A percentile compares a stretch with the other conserved stretches of the same genome.
Evolutionary conservation across 495 filamentous ascomycete species (phyloP).

Genomic region (Stereocaulon alpinum): DNA sequence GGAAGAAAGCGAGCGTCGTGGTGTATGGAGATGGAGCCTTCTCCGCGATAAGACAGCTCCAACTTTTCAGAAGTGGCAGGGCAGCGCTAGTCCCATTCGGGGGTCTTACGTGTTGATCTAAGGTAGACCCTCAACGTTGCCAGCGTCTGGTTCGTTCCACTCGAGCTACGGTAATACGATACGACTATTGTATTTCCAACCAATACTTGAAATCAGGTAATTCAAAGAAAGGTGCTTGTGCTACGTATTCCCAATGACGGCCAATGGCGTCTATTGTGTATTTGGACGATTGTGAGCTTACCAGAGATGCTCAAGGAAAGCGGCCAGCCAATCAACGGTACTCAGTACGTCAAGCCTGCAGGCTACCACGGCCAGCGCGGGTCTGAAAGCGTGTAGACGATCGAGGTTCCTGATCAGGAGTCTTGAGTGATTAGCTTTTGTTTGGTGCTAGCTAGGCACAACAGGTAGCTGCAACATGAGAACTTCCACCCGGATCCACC

Average conservation of each 20-base stretch:
- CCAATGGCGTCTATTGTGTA: neutral
- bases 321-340: neutral
- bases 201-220: neutral
- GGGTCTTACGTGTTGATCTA: neutral
- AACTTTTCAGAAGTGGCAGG: conserved; percentile 5
- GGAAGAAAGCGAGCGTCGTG: conserved; percentile 8
- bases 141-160: neutral
- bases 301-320: neutral
- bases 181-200: neutral
- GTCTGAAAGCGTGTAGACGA: no score
- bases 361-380: neutral
- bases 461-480: neutral
- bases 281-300: neutral
- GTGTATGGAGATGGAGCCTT: neutral
- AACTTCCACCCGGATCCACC: neutral
- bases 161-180: neutral
- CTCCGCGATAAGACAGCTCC: conserved; percentile 11
- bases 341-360: neutral
- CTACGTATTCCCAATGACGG: neutral
- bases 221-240: neutral
- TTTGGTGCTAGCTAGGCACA: conserved; percentile 1
- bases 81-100: neutral
- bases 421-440: neutral
- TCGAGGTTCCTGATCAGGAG: neutral
- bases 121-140: neutral